These are phyloP conservation scores for Wickerhamomyces silvicola DNA, from an alignment of 805 yeast species.

Conservation along the genomic window DNA sequence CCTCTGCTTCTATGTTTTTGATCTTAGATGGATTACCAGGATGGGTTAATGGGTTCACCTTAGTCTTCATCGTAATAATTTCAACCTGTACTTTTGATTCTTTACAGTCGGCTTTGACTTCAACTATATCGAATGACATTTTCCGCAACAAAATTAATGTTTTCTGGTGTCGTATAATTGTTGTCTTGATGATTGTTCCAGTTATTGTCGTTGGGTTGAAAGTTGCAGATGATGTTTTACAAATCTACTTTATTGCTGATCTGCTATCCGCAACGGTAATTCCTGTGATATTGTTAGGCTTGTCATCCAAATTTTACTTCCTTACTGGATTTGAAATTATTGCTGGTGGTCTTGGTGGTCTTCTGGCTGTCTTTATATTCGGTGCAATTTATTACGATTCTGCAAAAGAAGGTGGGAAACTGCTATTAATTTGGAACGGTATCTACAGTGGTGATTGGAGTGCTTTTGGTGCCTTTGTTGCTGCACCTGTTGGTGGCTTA, in stretches of 20 bases:
- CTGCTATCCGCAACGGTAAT: constrained; percentile 80
- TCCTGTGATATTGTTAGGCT: constrained; percentile 77
- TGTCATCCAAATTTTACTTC: constrained; percentile 60
- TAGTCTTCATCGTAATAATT: constrained; percentile 65
- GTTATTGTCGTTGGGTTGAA: constrained; percentile 77
- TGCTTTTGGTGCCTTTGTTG: constrained; percentile 89
- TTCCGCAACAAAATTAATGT: constrained; percentile 75
- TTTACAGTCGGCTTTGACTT: constrained; percentile 80
- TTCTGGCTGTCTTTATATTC: constrained; percentile 71
- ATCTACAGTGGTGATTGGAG: constrained; percentile 84
- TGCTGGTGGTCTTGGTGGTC: constrained; percentile 78
- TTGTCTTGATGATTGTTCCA: constrained; percentile 77
- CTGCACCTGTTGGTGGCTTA: constrained; percentile 80
- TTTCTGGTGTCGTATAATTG: constrained; percentile 61
- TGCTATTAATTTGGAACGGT: constrained; percentile 74
- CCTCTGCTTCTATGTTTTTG: constrained; percentile 66
- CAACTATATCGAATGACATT: constrained; percentile 83
- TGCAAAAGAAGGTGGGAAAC: constrained; percentile 71
- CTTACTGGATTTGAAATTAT: constrained; percentile 75
- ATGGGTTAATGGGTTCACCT: constrained; percentile 81
- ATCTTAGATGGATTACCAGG: constrained; percentile 67
- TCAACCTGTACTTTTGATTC: constrained; percentile 90
- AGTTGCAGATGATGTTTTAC: constrained; percentile 76
- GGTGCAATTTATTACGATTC: constrained; percentile 73
- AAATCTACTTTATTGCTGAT: constrained; percentile 87